phyloP scores from a whole-genome alignment of 805 yeast genomes.

The Candida vartiovaarae region DNA sequence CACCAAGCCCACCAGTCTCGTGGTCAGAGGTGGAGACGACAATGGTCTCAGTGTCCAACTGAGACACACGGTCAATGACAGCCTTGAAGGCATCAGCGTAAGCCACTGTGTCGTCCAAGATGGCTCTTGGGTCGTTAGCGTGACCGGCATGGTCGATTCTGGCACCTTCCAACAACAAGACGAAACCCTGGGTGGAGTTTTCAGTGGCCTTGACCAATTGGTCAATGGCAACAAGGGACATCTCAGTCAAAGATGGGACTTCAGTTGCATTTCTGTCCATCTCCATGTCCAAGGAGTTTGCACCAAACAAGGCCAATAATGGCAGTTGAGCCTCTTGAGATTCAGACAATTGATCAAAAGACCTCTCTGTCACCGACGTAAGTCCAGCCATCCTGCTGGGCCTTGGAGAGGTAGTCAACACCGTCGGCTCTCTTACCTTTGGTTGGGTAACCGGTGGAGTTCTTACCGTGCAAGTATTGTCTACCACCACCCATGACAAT shows the following conservation, averaged over 20 bases:
- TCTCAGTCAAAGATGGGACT: conserved; percentile 74
- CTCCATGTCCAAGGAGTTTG: conserved; percentile 72
- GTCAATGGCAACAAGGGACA: conserved; percentile 63
- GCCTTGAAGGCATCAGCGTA: conserved; percentile 75
- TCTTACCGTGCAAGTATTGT: conserved; percentile 63
- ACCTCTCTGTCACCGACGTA: conserved; percentile 51
- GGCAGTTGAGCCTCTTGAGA: conserved; percentile 61
- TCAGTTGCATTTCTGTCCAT: conserved; percentile 56
- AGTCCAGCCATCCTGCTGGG: conserved; percentile 55
- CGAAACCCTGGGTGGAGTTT: conserved; percentile 78
- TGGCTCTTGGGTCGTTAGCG: conserved; percentile 89
- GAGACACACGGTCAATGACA: conserved; percentile 60
- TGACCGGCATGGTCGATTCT: conserved; percentile 95
- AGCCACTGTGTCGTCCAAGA: conserved; percentile 80
- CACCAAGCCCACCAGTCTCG: conserved; percentile 87
- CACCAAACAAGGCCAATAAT: conserved; percentile 64
- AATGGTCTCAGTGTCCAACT: conserved; percentile 67
- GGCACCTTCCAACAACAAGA: conserved; percentile 81
- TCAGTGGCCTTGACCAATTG: conserved; percentile 61
- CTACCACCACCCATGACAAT: conserved; percentile 88
- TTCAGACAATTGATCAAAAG: conserved; percentile 44
- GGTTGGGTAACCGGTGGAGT: conserved; percentile 24
- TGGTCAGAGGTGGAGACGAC: conserved; percentile 84
- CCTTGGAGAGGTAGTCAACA: conserved; percentile 58
- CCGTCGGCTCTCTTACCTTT: conserved; percentile 64